Base-by-base conservation (phyloP, 306 rosid species). In the Dalbergia oliveri region DNA sequence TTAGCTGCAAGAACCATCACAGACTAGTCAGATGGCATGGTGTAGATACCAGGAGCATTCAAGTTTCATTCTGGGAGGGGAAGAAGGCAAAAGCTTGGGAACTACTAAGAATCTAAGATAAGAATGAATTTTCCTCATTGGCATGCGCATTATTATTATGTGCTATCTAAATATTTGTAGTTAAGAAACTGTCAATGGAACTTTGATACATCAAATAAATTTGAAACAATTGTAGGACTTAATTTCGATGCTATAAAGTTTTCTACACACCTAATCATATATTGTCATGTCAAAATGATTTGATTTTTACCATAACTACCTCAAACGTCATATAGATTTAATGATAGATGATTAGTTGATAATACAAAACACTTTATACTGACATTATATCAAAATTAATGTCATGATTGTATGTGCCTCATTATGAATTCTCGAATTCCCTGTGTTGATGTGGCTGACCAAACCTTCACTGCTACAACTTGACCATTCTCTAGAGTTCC, bases 391-490 rank as follows among this genome's bases (percentile, higher is more conserved):
- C 41, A 37, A 37, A 37, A 6, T 37, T 6, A 37, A 37, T 4
- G 7, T 37, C 41, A 4, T 10, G 44, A 60, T 59, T 66, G 33
- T 58, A 18, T 16, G 11, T 9, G 93, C 97, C 99, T 94, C 99
- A 19, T 88, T 93, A 21, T 94, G 44, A 93, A 94, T 82, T 93
- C 99, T 59, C 94, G 87, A 66, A 97, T 91, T 54, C 99, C 99
- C 81, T 94, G 99, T 23, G 94, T 87, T 33, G 99, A 94, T 72
- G 97, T 89, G 14, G 99, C 95, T 49, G 97, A 94, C 35, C 95
- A 90, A 69, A 93, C 95, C 87, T 94, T 94, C 62, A 94, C 99
- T 12, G 97, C 99, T 72, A 90, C 99, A 69, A 92, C 97, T 78
- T 85, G 90, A 51, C 91, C 91, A 18, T 93, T 91, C 9, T 78